Percentiles rank a stretch among this genome's conserved stretches.
Evolutionary conservation across 768 basidiomycete species (phyloP).

Genomic region (Calocybe gangraenosa): DNA sequence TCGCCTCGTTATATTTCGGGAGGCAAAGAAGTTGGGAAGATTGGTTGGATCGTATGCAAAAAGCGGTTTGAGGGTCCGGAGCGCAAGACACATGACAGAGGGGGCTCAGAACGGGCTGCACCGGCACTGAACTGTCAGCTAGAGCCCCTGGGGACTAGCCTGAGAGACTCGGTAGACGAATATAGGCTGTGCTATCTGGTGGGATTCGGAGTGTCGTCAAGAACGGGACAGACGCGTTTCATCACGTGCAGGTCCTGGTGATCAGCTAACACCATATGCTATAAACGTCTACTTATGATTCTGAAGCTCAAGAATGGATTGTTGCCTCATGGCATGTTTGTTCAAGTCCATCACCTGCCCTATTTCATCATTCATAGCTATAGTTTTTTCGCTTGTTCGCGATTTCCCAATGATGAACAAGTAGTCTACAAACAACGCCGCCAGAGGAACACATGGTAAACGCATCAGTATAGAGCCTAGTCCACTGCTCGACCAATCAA

Average conservation of each 20-base stretch:
- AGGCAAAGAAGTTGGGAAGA: conserved; percentile 9
- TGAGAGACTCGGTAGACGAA: not conserved
- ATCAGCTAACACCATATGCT: too few relatives aligned
- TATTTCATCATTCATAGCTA: not conserved
- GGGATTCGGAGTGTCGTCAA: too few relatives aligned
- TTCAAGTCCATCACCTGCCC: not conserved
- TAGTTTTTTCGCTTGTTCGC: not conserved
- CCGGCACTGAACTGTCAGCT: conserved; percentile 5
- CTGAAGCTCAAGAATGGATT: not conserved
- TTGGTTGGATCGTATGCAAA: conserved; percentile 12
- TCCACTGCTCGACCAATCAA: conserved; percentile 11
- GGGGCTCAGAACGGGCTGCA: conserved; percentile 12
- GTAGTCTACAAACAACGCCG: conserved; percentile 2
- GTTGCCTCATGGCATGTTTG: not conserved
- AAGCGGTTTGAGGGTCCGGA: conserved; percentile 12
- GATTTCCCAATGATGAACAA: not conserved
- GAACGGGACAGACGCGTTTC: conserved; percentile 5
- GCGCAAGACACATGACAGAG: conserved; percentile 19
- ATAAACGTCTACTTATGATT: not conserved
- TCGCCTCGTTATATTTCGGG: conserved; percentile 1
- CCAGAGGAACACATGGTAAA: not conserved
- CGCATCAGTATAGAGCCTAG: too few relatives aligned
- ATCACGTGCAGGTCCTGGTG: conserved; percentile 11
- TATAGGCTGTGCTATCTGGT: not conserved
- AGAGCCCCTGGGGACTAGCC: not conserved